Conservation (phyloP, 352 stramenopile genomes). For the Phytophthora podocarpi region DNA sequence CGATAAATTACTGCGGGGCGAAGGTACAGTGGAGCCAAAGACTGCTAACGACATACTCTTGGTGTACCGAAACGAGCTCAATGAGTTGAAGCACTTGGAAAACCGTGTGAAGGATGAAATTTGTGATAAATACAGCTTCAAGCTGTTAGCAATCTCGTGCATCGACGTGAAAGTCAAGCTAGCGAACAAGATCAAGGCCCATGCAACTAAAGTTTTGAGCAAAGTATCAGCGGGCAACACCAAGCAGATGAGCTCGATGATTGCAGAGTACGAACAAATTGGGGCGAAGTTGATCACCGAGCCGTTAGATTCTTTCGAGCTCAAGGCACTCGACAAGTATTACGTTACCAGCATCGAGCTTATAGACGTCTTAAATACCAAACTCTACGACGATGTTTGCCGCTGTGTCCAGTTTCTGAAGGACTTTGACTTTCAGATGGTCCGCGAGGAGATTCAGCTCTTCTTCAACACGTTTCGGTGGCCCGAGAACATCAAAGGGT, state of each 20-base stretch:
- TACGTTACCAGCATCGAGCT: constrained; percentile 75
- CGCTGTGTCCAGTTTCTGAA: constrained; percentile 89
- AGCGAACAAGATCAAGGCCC: constrained; percentile 68
- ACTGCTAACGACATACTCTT: constrained; percentile 53
- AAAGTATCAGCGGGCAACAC: constrained; percentile 88
- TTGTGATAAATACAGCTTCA: constrained; percentile 90
- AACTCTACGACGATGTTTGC: constrained; percentile 82
- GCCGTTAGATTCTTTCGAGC: constrained; percentile 89
- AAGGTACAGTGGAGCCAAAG: constrained; percentile 14
- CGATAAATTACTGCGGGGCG: constrained; percentile 22
- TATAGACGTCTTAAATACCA: constrained; percentile 72
- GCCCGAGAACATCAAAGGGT: constrained; percentile 91
- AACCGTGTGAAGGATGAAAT: constrained; percentile 50
- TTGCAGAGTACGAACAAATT: constrained; percentile 89
- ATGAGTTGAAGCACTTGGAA: constrained; percentile 55
- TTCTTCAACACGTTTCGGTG: constrained; percentile 92
- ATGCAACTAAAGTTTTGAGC: constrained; percentile 71
- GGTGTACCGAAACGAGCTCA: constrained; percentile 57
- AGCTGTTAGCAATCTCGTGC: constrained; percentile 90
- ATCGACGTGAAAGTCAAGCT: constrained; percentile 89
- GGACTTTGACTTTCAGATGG: constrained; percentile 86
- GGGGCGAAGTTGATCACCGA: constrained; percentile 87
- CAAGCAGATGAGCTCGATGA: constrained; percentile 87
- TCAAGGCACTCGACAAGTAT: constrained; percentile 89
- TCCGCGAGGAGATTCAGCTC: constrained; percentile 89